Conservation (phyloP, 805 yeast genomes). For the Crinitomyces ghanaensis region DNA sequence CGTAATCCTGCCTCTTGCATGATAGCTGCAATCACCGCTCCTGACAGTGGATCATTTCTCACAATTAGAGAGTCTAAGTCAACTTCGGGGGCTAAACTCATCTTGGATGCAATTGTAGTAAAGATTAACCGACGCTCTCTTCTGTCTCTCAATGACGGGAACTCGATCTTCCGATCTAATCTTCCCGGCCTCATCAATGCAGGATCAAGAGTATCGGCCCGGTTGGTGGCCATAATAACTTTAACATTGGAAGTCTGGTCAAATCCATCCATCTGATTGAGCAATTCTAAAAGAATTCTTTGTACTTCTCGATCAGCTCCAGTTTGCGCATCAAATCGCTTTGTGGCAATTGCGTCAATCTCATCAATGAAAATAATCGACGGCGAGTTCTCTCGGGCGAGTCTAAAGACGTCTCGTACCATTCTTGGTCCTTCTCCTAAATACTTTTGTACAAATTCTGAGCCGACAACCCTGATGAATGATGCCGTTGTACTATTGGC, state of each 20-base stretch:
- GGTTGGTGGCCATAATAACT: constrained; percentile 98
- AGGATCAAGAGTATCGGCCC: constrained; percentile 99
- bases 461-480: constrained; percentile 93
- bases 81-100: constrained; percentile 96
- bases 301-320: constrained; percentile 99
- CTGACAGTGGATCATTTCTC: constrained; percentile 94
- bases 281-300: constrained; percentile 86
- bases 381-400: constrained; percentile 96
- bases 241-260: constrained; percentile 92
- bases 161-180: constrained; percentile 94
- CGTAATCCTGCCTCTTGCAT: constrained; percentile 99
- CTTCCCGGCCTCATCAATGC: constrained; percentile 98
- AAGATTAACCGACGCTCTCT: constrained; percentile 96
- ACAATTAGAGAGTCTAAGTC: constrained; percentile 90
- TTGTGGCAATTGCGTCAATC: constrained; percentile 97
- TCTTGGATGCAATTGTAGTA: constrained; percentile 89
- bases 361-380: constrained; percentile 96
- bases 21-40: constrained; percentile 93
- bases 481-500: constrained; percentile 95
- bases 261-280: constrained; percentile 99
- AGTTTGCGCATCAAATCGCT: constrained; percentile 98
- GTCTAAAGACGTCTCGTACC: constrained; percentile 96
- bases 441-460: constrained; percentile 96
- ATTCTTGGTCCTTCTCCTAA: constrained; percentile 99
- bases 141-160: constrained; percentile 91